A percentile compares a stretch with the other conserved stretches of the same genome.
phyloP scores from a whole-genome alignment of 2,329 filamentous ascomycete species.

The Didymella lethalis region DNA sequence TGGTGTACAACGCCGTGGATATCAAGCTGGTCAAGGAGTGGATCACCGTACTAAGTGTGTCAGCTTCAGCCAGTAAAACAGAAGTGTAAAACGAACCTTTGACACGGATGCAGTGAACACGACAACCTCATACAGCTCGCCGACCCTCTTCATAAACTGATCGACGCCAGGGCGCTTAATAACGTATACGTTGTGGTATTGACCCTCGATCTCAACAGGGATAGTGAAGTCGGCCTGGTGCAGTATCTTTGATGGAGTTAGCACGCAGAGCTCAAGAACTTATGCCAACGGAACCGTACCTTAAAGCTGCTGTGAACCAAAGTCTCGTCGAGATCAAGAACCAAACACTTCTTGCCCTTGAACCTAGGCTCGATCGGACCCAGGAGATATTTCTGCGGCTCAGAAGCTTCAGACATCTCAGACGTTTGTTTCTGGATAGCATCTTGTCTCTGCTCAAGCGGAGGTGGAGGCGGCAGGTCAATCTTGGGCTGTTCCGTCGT shows the following conservation, averaged over 20 bases:
- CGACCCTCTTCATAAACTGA: slow-evolving; percentile 98
- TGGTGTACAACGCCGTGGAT: slow-evolving; percentile 98
- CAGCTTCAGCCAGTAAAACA: slow-evolving; percentile 14
- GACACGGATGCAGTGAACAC: slow-evolving; percentile 98
- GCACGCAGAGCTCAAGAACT: background rate
- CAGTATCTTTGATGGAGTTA: slow-evolving; percentile 72
- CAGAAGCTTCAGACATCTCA: slow-evolving; percentile 52
- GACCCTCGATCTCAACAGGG: slow-evolving; percentile 97
- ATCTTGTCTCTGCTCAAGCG: slow-evolving; percentile 56
- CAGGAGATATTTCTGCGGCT: slow-evolving; percentile 73
- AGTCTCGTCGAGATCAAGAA: slow-evolving; percentile 95
- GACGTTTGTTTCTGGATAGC: slow-evolving; percentile 52
- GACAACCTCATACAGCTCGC: slow-evolving; percentile 96
- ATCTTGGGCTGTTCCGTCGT: slow-evolving; percentile 49
- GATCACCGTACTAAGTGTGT: slow-evolving; percentile 82
- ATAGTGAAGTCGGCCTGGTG: slow-evolving; percentile 99
- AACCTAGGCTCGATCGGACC: slow-evolving; percentile 82
- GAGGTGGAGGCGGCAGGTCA: slow-evolving; percentile 65
- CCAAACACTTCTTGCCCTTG: slow-evolving; percentile 89
- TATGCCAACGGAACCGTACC: slow-evolving; percentile 59
- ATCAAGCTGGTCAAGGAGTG: slow-evolving; percentile 92
- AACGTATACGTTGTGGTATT: slow-evolving; percentile 99
- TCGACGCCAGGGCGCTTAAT: slow-evolving; percentile 99
- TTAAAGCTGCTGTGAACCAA: slow-evolving; percentile 99
- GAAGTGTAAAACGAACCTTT: slow-evolving; percentile 67